Base-by-base conservation (phyloP, 176 grass and related monocot genomes). In the Oryza longistaminata region DNA sequence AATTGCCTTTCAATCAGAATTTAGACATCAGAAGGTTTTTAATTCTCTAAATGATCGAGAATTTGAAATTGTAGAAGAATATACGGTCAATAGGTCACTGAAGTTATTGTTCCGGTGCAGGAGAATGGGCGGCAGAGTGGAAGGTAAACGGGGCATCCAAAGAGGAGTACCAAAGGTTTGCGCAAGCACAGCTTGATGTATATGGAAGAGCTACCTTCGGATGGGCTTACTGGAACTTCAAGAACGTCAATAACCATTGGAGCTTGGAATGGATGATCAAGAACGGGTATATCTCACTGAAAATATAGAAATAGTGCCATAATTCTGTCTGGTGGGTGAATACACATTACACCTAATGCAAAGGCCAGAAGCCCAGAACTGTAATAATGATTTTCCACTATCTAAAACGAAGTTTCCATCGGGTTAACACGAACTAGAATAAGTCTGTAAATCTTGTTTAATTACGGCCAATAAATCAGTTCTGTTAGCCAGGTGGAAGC, bases 221-320 rank as follows among this genome's bases (percentile, higher is more conserved):
- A 68, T 96, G 91, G 94, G 45, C 91, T 0, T 96, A 93, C 9
- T 96, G 94, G 91, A 81, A 78, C 6, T 58, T 91, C 39, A 91
- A 93, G 74, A 86, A 91, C 58, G 79, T 88, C 11, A 6, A 91
- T 0, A 3, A 86, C 34, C 89, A 89, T 62, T 93, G 94, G 94
- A 96, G 79, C 37, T 80, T 91, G 72, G 45, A 91, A 74, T 96
- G 91, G 94, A 96, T 96, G 94, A 96, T 96, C 15, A 49, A 67
- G 6, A 93, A 96, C 24, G 91, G 89, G 34, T 93, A 87, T 62
- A 87, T 94, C 73, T 43, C 85, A 10, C 6, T 87, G 14, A 55
- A 73, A 72, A 79, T 9, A 17, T 53, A 53, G 50, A 6, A 19
- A 53, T 19, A 53, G 4, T 5, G 13, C 11, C 2, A 17, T 19